Base-by-base conservation (phyloP, 306 rosid genomes). In the Mimosa bimucronata region DNA sequence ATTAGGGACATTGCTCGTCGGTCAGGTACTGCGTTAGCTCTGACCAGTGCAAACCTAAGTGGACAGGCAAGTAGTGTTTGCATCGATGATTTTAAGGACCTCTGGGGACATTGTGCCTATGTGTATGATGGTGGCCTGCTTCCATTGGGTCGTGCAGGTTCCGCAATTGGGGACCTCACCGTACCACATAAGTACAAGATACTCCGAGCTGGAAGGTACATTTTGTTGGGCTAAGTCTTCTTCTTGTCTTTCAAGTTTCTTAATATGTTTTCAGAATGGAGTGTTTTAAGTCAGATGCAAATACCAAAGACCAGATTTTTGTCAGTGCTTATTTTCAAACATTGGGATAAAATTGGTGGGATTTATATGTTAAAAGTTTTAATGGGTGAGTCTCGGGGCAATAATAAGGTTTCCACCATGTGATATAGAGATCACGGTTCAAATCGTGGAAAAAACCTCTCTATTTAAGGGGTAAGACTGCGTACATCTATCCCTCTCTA, bases 171-270 rank as follows among this genome's bases (percentile, higher is more conserved):
- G 74, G 93, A 93, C 88, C 97, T 95, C 80, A 88, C 92, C 57
- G 70, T 62, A 73, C 88, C 80, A 28, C 79, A 89, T 74, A 90
- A 83, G 83, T 91, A 84, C 87, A 95, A 84, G 86, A 91, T 95
- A 82, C 89, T 93, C 66, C 84, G 96, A 87, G 86, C 97, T 61
- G 99, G 97, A 90, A 95, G 99, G 99, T 95, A 86, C 23, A 12
- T 78, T 28, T 23, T 25, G 16, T 62, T 74, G 9, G 29, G 30
- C 55, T 40, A 53, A 71, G 70, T 74, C 79, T 72, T 42, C 7
- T n/a, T 60, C 31, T 30, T 75, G 30, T 64, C 60, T 84, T 72
- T 48, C 15, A 81, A 46, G 55, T 68, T 55, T 75, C 64, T 44
- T 23, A 34, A 31, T 52, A 18, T 73, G 68, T 44, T 26, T 34